Evolutionary conservation across 108 stramenopile genomes (phyloP).

Genomic region (Discostella pseudostelligera): DNA sequence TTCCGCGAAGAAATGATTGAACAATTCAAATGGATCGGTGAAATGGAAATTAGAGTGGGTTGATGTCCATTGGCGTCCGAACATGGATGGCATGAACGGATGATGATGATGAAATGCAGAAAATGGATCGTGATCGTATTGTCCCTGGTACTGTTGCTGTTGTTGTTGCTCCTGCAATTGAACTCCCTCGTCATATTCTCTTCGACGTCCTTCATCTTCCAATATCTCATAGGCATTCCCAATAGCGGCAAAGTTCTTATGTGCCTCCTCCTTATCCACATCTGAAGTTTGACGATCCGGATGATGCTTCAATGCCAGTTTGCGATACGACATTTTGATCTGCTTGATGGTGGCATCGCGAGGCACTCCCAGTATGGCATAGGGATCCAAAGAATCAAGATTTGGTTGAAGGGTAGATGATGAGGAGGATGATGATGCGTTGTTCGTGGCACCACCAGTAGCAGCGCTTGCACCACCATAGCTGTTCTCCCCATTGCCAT

Average conservation of each 20-base stretch:
- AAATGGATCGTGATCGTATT: too few relatives aligned
- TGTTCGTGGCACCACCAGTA: too few relatives aligned
- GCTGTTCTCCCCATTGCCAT: background rate
- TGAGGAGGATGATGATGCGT: too few relatives aligned
- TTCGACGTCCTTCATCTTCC: constrained; percentile 22
- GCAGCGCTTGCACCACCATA: background rate
- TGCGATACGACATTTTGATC: constrained; percentile 85
- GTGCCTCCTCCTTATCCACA: constrained; percentile 27
- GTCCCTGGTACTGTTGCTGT: constrained; percentile 1
- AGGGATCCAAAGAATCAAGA: constrained; percentile 57
- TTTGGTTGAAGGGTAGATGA: constrained; percentile 3
- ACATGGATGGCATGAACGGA: constrained; percentile 42
- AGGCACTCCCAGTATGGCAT: constrained; percentile 80
- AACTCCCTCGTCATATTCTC: constrained; percentile 31
- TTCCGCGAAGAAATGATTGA: constrained; percentile 47
- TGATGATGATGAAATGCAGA: too few relatives aligned
- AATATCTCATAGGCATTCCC: constrained; percentile 43
- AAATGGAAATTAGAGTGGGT: constrained; percentile 40
- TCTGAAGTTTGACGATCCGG: constrained; percentile 65
- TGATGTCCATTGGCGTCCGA: too few relatives aligned
- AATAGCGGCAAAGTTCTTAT: constrained; percentile 34
- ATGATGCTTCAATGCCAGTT: constrained; percentile 70
- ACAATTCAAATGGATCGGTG: constrained; percentile 52
- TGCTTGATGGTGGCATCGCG: constrained; percentile 64
- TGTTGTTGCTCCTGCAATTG: background rate